phyloP scores from a whole-genome alignment of 1,139 yeast species.

The Nadsonia commutata region DNA sequence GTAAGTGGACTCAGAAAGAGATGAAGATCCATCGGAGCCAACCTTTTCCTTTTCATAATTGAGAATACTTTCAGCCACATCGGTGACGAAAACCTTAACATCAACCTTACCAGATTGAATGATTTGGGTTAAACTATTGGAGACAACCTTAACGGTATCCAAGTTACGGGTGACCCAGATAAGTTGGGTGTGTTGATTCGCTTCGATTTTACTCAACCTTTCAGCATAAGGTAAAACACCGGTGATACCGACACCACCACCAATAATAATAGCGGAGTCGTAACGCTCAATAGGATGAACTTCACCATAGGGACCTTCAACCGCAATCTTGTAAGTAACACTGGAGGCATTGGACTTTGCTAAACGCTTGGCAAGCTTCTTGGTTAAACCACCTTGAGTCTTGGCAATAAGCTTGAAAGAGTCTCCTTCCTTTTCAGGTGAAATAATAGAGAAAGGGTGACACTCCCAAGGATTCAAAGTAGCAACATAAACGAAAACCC shows the following conservation, averaged over 20 bases:
- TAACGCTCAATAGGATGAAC: slow-evolving; percentile 34
- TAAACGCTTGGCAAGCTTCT: slow-evolving; percentile 16
- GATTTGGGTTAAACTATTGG: neutral
- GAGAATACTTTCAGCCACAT: neutral
- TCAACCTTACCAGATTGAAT: neutral
- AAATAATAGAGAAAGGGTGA: slow-evolving; percentile 52
- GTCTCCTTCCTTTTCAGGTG: slow-evolving; percentile 21
- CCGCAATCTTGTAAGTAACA: slow-evolving; percentile 3
- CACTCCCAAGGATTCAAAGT: slow-evolving; percentile 33
- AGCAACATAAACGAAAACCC: slow-evolving; percentile 42
- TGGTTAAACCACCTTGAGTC: slow-evolving; percentile 24
- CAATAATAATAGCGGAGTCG: slow-evolving; percentile 35
- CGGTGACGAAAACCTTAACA: neutral
- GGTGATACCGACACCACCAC: slow-evolving; percentile 62
- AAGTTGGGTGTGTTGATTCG: slow-evolving; percentile 28
- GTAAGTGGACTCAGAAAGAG: neutral
- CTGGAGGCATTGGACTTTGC: slow-evolving; percentile 13
- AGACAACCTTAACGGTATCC: slow-evolving; percentile 12
- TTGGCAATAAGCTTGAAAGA: slow-evolving; percentile 24
- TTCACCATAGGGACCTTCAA: slow-evolving; percentile 49
- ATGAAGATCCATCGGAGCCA: neutral
- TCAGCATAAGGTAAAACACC: slow-evolving; percentile 23
- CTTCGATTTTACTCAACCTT: slow-evolving; percentile 10
- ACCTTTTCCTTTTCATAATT: neutral
- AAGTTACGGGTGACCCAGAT: slow-evolving; percentile 17